phyloP scores from a whole-genome alignment of 345 rosid genomes.

The Melastoma malabathricum region DNA sequence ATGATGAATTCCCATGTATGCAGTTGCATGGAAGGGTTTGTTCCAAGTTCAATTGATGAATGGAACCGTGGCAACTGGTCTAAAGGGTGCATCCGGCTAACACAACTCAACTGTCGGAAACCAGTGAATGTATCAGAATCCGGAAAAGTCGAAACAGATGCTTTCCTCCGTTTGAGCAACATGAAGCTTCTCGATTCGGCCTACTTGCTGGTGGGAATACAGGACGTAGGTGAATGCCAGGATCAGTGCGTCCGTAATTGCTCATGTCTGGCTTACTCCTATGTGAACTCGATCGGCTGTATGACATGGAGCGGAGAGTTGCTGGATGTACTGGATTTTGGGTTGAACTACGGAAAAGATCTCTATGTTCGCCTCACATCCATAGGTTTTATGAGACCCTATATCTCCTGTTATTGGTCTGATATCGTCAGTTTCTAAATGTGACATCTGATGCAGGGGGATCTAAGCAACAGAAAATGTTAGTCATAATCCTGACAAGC shows the following conservation, averaged over 20 bases:
- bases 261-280: slow-evolving; percentile 1
- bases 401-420: background rate
- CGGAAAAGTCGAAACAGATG: background rate
- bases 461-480: background rate
- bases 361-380: background rate
- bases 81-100: slow-evolving; percentile 16
- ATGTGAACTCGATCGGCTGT: slow-evolving; percentile 1
- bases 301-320: slow-evolving; percentile 3
- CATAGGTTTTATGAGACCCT: background rate
- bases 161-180: background rate
- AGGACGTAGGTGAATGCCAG: background rate
- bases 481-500: background rate
- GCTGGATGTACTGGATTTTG: slow-evolving; percentile 5
- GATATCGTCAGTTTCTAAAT: background rate
- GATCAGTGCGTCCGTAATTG: slow-evolving; percentile 14
- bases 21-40: slow-evolving; percentile 21
- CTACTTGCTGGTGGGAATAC: background rate
- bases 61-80: slow-evolving; percentile 15
- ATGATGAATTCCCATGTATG: slow-evolving; percentile 2
- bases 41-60: slow-evolving; percentile 10
- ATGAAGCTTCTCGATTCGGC: slow-evolving; percentile 7
- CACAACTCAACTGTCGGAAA: slow-evolving; percentile 6
- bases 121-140: background rate
- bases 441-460: background rate
- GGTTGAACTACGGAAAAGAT: background rate